Base-by-base conservation (phyloP, 768 basidiomycete genomes). In the Kwoniella sp. region DNA sequence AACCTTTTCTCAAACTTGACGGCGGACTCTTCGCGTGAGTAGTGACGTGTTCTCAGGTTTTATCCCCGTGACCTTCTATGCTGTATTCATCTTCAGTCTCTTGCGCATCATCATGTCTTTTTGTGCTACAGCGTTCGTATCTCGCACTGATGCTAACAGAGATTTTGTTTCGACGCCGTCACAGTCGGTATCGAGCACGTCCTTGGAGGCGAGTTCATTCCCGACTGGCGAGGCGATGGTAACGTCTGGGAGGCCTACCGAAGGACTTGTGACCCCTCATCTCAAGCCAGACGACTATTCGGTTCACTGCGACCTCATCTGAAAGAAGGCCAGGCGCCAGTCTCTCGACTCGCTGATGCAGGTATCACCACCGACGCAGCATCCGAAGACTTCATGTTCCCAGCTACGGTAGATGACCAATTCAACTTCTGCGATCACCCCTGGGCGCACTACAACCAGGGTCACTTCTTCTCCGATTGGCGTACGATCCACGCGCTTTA, bases 391-490 rank as follows among this genome's bases (percentile, higher is more conserved):
- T 89, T 93, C 73, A 72, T 78, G 0, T 97, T 98, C 79, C 83
- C 83, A 13, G 69, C 82, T 29, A 81, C 81, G 1, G 87, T 88
- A 11, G 87, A 90, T n/a, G 84, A 86, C 57, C 83, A 83, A 4
- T 85, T 87, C 67, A 88, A 94, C 74, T 93, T 90, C 76, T 99
- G 96, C 81, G 74, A 82, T 31, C 83, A 86, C 34, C 93, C 95
- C 0, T 89, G 91, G 82, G 88, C 90, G 22, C 93, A 89, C 70
- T 88, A 90, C 74, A 85, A 85, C 29, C 96, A 98, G 77, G 93
- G 94, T 12, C 93, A 93, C 81, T 97, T 96, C 81, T 98, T 96
- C 86, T 92, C 91, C 20, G 95, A 99, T 81, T 96, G 92, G 91
- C 84, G 94, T 23, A 90, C 89, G 0, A 88, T 97, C 63, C 86